phyloP scores from a whole-genome alignment of 2,329 filamentous ascomycete genomes.

The Ceratocystis destructans region DNA sequence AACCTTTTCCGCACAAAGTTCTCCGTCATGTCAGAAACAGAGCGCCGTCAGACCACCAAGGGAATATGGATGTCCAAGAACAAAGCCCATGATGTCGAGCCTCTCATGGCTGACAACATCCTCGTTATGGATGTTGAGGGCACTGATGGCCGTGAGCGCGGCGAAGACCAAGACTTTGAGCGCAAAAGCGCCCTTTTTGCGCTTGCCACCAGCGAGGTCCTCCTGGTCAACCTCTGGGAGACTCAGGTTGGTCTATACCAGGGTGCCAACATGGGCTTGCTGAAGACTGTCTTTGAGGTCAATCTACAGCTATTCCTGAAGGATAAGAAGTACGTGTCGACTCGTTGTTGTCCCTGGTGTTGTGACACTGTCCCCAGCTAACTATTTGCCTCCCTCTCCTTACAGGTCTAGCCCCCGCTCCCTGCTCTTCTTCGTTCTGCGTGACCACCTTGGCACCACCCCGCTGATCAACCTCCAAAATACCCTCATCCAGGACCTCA shows the following conservation, averaged over 20 bases:
- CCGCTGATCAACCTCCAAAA: constrained; percentile 80
- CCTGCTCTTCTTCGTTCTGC: constrained; percentile 95
- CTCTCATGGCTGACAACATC: constrained; percentile 87
- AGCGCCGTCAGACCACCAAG: constrained; percentile 93
- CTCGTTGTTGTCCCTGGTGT: not conserved
- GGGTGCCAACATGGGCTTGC: constrained; percentile 93
- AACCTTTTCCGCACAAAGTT: constrained; percentile 91
- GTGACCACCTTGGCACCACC: constrained; percentile 86
- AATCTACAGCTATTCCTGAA: constrained; percentile 95
- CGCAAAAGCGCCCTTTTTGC: constrained; percentile 95
- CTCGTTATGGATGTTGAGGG: constrained; percentile 99
- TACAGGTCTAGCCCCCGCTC: constrained; percentile 61
- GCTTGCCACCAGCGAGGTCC: constrained; percentile 88
- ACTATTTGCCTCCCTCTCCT: constrained; percentile 7
- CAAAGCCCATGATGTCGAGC: constrained; percentile 46
- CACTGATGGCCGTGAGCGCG: constrained; percentile 87
- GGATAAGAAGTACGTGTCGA: constrained; percentile 52
- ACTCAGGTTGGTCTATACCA: constrained; percentile 97
- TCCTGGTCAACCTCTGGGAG: constrained; percentile 99
- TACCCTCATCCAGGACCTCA: constrained; percentile 79
- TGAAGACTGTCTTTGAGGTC: constrained; percentile 98
- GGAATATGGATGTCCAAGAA: constrained; percentile 99
- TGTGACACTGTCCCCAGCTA: constrained; percentile 26
- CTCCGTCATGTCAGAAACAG: constrained; percentile 92
- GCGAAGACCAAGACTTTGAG: constrained; percentile 98